Evolutionary conservation across 192 early-diverging fungal genomes (phyloP).

Genomic region (Gigaspora rosea): DNA sequence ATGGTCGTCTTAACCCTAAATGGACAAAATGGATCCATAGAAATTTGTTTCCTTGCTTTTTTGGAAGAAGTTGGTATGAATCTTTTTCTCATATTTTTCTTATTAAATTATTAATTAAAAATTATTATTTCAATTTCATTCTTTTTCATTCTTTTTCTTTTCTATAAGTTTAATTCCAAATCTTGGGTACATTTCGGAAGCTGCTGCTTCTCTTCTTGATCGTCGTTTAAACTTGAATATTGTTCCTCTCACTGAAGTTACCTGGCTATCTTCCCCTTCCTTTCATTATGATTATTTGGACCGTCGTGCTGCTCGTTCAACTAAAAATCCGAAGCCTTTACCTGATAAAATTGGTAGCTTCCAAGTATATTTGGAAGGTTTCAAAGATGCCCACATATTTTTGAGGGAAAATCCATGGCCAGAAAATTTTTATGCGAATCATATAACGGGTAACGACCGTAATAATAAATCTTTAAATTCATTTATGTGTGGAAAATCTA

Average conservation of each 20-base stretch:
- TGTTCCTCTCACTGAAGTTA: slow-evolving; percentile 82
- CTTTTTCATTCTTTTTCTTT: not conserved
- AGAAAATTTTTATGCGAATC: slow-evolving; percentile 2
- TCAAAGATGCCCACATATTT: slow-evolving; percentile 82
- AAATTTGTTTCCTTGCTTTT: slow-evolving; percentile 85
- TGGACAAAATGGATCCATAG: slow-evolving; percentile 94
- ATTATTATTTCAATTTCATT: not conserved
- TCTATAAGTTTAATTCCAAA: slow-evolving; percentile 77
- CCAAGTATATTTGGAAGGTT: slow-evolving; percentile 81
- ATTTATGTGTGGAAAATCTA: not conserved
- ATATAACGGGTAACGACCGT: slow-evolving; percentile 19
- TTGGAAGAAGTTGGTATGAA: slow-evolving; percentile 73
- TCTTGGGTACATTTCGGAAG: slow-evolving; percentile 85
- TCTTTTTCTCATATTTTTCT: not conserved
- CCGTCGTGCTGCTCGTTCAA: slow-evolving; percentile 40
- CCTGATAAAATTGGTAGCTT: slow-evolving; percentile 83
- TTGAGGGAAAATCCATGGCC: slow-evolving; percentile 67
- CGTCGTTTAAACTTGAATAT: slow-evolving; percentile 71
- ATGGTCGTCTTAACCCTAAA: slow-evolving; percentile 72
- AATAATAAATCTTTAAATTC: slow-evolving; percentile 7
- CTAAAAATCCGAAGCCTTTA: slow-evolving; percentile 55
- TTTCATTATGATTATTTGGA: slow-evolving; percentile 79
- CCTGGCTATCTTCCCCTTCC: slow-evolving; percentile 65
- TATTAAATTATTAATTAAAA: slow-evolving; percentile 3
- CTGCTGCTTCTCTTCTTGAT: slow-evolving; percentile 83